Base-by-base conservation (phyloP, 176 grass and related monocot species). In the Calamus simplicifolius region DNA sequence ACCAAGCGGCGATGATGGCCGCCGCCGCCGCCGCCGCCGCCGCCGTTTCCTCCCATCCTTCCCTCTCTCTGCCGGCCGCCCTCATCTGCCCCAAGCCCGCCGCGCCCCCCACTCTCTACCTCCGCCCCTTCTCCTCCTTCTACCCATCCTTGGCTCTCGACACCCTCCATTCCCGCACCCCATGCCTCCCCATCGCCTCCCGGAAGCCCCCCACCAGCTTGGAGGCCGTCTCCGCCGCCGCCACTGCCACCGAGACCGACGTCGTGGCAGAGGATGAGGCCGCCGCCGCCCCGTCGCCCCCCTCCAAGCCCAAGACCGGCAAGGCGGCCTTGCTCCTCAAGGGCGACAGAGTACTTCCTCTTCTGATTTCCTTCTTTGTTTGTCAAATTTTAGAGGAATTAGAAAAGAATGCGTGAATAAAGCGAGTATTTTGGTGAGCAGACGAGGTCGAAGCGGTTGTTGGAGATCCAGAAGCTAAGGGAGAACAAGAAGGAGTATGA, bases 321-420 rank as follows among this genome's bases (percentile, higher is more conserved):
- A 98, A 98, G 94, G 85, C 94, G 69, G 87, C 87, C n/a, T 82
- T 92, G 16, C 88, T 53, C n/a, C 78, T 82, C 69, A 98, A 98
- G 76, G 81, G 84, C 58, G 88, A 92, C 75, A 89, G 88, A 52
- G 93, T 98, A 88, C 14, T 68, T 52, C 59, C 25, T 29, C 43
- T 12, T 1, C 54, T 18, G 19, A 43, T 48, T 49, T 51, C 27
- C 1, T 17, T 4, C 4, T 29, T 66, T 66, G 50, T 29, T 16
- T 66, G 50, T 35, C 55, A 27, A 10, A 12, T 43, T 43, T 43
- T 43, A 43, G 35, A 43, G 8, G 10, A 43, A 43, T 43, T 43
- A 43, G 35, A 12, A 8, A 43, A 43, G 35, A 10, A 10, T 12
- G 7, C 2, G 12, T 10, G 35, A 8, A 12, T 43, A 43, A 43